Conservation (phyloP, 352 stramenopile genomes). For the Nothophytophthora sp. region DNA sequence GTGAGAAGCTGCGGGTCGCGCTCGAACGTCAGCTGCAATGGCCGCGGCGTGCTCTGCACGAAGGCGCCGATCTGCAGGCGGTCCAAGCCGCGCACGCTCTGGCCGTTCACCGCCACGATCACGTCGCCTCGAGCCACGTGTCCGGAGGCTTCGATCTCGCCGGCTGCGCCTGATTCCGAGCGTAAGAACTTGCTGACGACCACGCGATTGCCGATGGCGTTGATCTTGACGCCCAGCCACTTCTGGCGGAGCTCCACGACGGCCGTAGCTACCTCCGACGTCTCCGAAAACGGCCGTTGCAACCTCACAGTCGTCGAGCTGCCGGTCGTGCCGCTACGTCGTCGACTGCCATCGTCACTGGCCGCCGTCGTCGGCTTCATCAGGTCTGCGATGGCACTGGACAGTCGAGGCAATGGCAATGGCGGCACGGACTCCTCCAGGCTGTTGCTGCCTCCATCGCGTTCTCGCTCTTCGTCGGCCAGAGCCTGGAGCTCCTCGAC, state of each 20-base stretch:
- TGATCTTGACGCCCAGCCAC: constrained; percentile 80
- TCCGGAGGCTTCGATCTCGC: constrained; percentile 74
- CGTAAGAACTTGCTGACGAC: constrained; percentile 77
- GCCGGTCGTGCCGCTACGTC: constrained; percentile 20
- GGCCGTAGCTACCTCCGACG: too few species aligned
- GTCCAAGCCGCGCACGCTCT: constrained; percentile 56
- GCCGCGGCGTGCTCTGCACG: constrained; percentile 55
- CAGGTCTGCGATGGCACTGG: too few species aligned
- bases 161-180: constrained; percentile 48
- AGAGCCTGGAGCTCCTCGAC: constrained; percentile 44
- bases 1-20: constrained; percentile 48
- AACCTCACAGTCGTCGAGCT: constrained; percentile 1
- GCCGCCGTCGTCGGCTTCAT: constrained; percentile 5
- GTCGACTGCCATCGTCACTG: constrained; percentile 13
- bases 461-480: constrained; percentile 48
- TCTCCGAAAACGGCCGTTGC: too few species aligned
- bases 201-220: constrained; percentile 68
- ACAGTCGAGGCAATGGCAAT: constrained; percentile 26
- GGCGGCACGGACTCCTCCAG: constrained; percentile 18
- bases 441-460: constrained; percentile 26
- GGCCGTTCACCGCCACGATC: constrained; percentile 66
- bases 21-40: constrained; percentile 62
- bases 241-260: constrained; percentile 63
- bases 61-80: constrained; percentile 61
- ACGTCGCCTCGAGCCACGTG: constrained; percentile 59